Conservation (phyloP, 305 asterid species). For the Petunia hybrid region DNA sequence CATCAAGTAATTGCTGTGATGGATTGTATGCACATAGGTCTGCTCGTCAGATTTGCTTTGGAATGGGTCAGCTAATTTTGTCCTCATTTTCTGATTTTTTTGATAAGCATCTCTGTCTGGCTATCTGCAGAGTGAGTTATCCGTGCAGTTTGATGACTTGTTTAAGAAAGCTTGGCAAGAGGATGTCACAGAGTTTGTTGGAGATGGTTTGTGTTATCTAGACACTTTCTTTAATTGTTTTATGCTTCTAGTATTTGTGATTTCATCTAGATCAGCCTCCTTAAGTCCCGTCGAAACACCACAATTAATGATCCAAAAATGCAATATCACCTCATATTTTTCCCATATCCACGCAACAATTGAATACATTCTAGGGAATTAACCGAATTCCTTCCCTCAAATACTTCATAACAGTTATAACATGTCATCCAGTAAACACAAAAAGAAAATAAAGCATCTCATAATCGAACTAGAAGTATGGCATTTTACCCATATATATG, state of each 20-base stretch:
- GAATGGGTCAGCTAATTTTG: conserved; percentile 22
- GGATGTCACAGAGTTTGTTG: conserved; percentile 56
- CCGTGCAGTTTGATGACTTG: conserved; percentile 93
- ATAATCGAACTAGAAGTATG: too few species aligned
- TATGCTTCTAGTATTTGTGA: conserved; percentile 35
- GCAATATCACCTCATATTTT: too few species aligned
- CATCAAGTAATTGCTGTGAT: conserved; percentile 18
- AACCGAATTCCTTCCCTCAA: too few species aligned
- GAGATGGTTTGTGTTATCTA: conserved; percentile 68
- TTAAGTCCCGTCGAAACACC: too few species aligned
- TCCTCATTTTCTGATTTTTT: conserved; percentile 34
- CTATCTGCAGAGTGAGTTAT: conserved; percentile 75
- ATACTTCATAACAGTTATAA: too few species aligned
- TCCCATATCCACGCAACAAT: too few species aligned
- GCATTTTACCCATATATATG: too few species aligned
- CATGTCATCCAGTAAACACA: too few species aligned
- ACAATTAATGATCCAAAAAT: too few species aligned
- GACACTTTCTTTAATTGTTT: conserved; percentile 39
- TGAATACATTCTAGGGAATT: too few species aligned
- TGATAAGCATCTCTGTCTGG: conserved; percentile 38
- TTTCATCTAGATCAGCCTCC: conserved; percentile 38
- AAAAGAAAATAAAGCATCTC: too few species aligned
- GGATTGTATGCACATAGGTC: conserved; percentile 25
- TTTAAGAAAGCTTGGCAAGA: conserved; percentile 97
- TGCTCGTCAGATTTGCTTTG: conserved; percentile 9